Base-by-base conservation (phyloP, 352 stramenopile genomes). In the Phytophthora cryptogea region DNA sequence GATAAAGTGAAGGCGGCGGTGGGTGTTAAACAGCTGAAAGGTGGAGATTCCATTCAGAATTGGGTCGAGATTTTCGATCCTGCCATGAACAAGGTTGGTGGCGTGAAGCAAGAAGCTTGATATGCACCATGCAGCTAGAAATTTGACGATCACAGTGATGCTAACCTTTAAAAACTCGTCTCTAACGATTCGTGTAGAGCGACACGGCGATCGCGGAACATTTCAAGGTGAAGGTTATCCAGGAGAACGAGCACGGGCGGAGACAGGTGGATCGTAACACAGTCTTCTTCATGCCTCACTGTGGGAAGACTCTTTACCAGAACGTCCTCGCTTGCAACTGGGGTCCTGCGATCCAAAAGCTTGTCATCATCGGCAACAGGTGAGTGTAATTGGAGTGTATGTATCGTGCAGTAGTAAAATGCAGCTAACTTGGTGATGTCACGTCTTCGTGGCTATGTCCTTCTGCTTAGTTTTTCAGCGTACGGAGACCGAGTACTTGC, bases 201-300 rank as follows among this genome's bases (percentile, higher is more conserved):
- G 86, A 94, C 56, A 51, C 62, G 26, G 63, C 54, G 8, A 85
- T 93, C 26, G 78, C 77, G 0, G 45, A 65, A 44, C 53, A 66
- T 16, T 72, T 93, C 35, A 39, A 63, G 5, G 42, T 92, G 30
- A 41, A 36, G 5, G 68, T 86, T 9, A 72, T 94, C n/a, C 28
- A 67, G 23, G 63, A 74, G 16, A 94, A 95, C 53, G 81, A 93
- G 60, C 70, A 83, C 35, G 82, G 79, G 1, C 54, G 72, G 31
- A 78, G 84, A 39, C 54, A 39, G 0, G 75, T 75, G 10, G 14
- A 32, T 5, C 31, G 27, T 31, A 65, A 69, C 7, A 97, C 88
- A 4, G 74, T 97, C 10, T 97, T 97, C 52, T 97, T 94, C 72
- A 97, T 97, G 90, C 91, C 91, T 10, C 91, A 97, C 59, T 97